Percentiles rank a stretch among this genome's conserved stretches.
phyloP scores from a whole-genome alignment of 2,329 filamentous ascomycete genomes.

The Trichoderma gracile region DNA sequence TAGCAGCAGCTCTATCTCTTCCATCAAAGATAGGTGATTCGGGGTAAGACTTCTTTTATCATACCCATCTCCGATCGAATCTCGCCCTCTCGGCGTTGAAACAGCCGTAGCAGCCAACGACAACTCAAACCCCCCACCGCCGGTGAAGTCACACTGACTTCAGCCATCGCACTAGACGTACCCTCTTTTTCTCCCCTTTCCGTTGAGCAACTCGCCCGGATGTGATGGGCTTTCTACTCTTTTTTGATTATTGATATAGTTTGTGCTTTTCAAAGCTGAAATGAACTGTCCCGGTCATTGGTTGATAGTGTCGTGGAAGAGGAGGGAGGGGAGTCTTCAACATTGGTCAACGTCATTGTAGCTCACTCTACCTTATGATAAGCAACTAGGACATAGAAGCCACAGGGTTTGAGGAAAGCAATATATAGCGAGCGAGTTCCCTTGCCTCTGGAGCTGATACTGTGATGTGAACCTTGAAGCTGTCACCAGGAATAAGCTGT shows the following conservation, averaged over 20 bases:
- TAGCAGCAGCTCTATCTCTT: too few species aligned
- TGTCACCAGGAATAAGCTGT: background rate
- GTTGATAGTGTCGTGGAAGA: background rate
- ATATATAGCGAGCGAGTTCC: background rate
- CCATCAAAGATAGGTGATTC: too few species aligned
- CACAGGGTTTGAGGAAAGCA: background rate
- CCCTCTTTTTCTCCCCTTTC: background rate
- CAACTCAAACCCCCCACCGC: background rate
- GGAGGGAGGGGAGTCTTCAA: too few species aligned
- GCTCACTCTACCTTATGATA: background rate
- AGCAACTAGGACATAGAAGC: background rate
- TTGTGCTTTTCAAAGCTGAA: background rate
- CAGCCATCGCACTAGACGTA: constrained; percentile 1
- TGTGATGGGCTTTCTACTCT: background rate
- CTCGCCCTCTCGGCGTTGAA: background rate
- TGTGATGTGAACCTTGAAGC: background rate
- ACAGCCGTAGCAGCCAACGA: background rate
- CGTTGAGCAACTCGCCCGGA: background rate
- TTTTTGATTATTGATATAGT: background rate
- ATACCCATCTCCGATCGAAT: background rate
- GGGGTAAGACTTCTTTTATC: too few species aligned
- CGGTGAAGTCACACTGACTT: constrained; percentile 22
- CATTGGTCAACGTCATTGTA: background rate
- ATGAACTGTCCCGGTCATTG: background rate
- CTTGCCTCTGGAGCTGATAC: background rate